A percentile compares a stretch with the other conserved stretches of the same genome.
Conservation (phyloP, 345 rosid genomes). For the Corchorus capsularis region DNA sequence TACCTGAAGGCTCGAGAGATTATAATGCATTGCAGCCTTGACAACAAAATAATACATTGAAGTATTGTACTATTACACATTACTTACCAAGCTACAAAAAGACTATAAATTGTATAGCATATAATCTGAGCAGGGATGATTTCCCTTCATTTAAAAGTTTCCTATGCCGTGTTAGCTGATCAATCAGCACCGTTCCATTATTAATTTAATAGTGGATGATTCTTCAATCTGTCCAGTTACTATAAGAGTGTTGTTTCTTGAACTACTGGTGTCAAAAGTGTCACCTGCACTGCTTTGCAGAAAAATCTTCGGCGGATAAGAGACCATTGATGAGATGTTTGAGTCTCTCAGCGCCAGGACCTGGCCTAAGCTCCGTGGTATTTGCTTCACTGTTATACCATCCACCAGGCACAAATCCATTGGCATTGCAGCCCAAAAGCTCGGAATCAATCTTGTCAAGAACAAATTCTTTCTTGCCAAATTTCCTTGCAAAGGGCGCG, state of each 20-base stretch:
- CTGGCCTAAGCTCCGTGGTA: constrained; percentile 57
- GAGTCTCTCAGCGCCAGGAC: constrained; percentile 72
- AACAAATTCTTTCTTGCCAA: constrained; percentile 58
- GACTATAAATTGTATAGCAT: constrained; percentile 11
- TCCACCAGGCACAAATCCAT: constrained; percentile 65
- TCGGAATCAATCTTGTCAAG: constrained; percentile 84
- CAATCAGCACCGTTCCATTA: not conserved
- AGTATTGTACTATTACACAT: constrained; percentile 7
- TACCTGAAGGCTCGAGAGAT: not conserved
- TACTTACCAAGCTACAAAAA: constrained; percentile 21
- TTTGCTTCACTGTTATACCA: constrained; percentile 53
- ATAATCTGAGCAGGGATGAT: not conserved
- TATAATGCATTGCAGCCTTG: not conserved
- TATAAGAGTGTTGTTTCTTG: not conserved
- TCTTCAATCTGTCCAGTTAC: not conserved
- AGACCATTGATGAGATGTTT: constrained; percentile 51
- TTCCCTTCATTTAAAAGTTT: constrained; percentile 14
- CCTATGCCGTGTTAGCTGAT: constrained; percentile 10
- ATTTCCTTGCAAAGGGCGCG: constrained; percentile 86
- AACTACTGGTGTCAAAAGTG: constrained; percentile 30
- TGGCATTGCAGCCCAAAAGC: constrained; percentile 53
- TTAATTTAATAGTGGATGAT: not conserved
- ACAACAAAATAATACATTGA: constrained; percentile 18
- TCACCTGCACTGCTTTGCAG: constrained; percentile 58
- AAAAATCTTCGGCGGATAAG: constrained; percentile 57